Evolutionary conservation across 805 yeast genomes (phyloP).

Genomic region (Clavispora phyllophila): DNA sequence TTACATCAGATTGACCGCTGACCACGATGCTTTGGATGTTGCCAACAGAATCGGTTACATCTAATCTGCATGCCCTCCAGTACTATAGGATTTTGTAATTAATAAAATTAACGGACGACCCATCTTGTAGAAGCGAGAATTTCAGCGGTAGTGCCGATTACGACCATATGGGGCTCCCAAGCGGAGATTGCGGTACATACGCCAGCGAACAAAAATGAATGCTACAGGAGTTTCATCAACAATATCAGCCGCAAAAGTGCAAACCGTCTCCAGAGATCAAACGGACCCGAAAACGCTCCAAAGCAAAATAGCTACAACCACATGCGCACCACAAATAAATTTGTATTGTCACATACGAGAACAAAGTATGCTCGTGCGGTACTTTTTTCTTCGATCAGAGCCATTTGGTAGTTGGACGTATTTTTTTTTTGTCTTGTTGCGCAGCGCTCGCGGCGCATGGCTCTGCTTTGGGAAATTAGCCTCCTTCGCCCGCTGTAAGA

Average conservation of each 20-base stretch:
- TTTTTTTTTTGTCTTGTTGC: neutral
- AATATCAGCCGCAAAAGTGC: neutral
- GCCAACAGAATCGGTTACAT: conserved; percentile 99
- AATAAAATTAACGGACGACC: conserved; percentile 16
- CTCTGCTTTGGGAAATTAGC: neutral
- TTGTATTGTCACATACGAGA: neutral
- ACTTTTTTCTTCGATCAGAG: neutral
- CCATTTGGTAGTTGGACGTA: neutral
- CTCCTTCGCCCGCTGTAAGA: neutral
- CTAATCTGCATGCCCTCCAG: conserved; percentile 37
- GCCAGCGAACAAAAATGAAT: no score
- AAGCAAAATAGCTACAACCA: no score
- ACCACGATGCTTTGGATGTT: conserved; percentile 98
- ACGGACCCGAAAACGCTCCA: no score
- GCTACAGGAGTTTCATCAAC: no score
- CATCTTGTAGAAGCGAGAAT: neutral
- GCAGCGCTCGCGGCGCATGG: neutral
- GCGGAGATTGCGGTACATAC: no score
- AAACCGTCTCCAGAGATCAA: no score
- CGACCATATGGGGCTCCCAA: no score
- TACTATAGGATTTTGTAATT: conserved; percentile 14
- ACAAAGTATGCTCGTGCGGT: neutral
- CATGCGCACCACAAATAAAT: no score
- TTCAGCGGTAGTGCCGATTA: no score
- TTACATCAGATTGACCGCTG: conserved; percentile 97